Evolutionary conservation across 2,329 filamentous ascomycete species (phyloP).

Genomic region (Exophiala sideris): DNA sequence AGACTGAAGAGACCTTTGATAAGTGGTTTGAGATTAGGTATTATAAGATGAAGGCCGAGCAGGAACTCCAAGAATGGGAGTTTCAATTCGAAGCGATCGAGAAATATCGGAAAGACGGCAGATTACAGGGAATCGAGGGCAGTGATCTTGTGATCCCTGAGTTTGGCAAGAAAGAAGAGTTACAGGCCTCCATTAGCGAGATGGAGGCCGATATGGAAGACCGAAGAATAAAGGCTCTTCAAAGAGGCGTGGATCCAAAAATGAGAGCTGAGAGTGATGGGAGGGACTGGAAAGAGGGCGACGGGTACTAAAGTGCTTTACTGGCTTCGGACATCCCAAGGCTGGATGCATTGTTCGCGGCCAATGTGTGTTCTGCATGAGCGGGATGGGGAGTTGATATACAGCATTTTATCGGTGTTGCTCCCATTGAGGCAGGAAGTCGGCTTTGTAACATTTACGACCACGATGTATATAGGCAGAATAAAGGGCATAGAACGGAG

Average conservation of each 20-base stretch:
- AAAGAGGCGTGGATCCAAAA: slow-evolving; percentile 50
- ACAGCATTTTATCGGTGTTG: too few species aligned
- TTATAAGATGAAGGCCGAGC: slow-evolving; percentile 39
- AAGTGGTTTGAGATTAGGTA: slow-evolving; percentile 48
- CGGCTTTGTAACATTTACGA: too few species aligned
- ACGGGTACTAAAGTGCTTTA: slow-evolving; percentile 46
- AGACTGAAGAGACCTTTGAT: slow-evolving; percentile 47
- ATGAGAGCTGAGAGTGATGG: slow-evolving; percentile 53
- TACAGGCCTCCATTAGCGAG: slow-evolving; percentile 44
- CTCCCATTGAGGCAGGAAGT: too few species aligned
- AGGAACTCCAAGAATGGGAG: slow-evolving; percentile 42
- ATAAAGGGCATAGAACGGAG: too few species aligned
- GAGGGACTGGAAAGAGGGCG: slow-evolving; percentile 53
- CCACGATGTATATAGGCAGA: too few species aligned
- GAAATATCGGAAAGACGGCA: slow-evolving; percentile 28
- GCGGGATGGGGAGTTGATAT: too few species aligned
- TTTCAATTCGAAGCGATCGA: slow-evolving; percentile 36
- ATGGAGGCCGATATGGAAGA: slow-evolving; percentile 43
- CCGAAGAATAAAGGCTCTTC: slow-evolving; percentile 44
- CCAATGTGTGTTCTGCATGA: background rate
- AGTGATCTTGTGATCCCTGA: slow-evolving; percentile 23
- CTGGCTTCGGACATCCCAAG: background rate
- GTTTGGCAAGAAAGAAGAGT: slow-evolving; percentile 38
- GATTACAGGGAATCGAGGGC: slow-evolving; percentile 19
- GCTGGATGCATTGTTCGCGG: background rate